These are phyloP conservation scores for Verticillium isaacii DNA, from an alignment of 2,329 filamentous ascomycete genomes.

Conservation along the genomic window DNA sequence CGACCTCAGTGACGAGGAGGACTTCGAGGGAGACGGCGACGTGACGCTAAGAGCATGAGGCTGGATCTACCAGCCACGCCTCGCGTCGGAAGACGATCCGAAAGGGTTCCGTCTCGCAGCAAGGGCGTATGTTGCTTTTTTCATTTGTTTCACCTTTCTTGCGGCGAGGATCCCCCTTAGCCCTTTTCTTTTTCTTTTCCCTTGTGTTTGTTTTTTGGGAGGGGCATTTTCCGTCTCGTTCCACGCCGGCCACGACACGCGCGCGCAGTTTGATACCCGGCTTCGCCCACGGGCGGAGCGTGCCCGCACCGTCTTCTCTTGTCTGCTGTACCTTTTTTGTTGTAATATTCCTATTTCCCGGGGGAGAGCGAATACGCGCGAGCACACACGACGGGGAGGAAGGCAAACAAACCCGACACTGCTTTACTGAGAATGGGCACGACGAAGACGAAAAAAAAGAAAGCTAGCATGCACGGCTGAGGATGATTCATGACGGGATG, in stretches of 20 bases:
- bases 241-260: conserved; percentile 3
- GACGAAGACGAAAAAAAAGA: not conserved
- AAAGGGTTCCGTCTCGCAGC: not conserved
- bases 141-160: not conserved
- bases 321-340: not conserved
- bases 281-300: not conserved
- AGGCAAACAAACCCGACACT: not conserved
- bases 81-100: not conserved
- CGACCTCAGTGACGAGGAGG: conserved; percentile 36
- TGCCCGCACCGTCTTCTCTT: not conserved
- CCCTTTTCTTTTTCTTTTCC: not conserved
- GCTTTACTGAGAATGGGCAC: not conserved
- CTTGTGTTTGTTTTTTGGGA: not conserved
- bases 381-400: not conserved
- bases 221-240: not conserved
- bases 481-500: not conserved
- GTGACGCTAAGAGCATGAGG: conserved; percentile 26
- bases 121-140: not conserved
- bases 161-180: not conserved
- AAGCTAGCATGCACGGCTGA: not conserved
- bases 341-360: not conserved
- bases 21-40: conserved; percentile 27
- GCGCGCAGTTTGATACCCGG: conserved; percentile 11
- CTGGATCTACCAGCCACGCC: not conserved
- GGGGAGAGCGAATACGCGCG: not conserved